Evolutionary conservation across 2,329 filamentous ascomycete species (phyloP), one percentile per base, ranked within the genome.

Genomic region (Diaporthe sp.): DNA sequence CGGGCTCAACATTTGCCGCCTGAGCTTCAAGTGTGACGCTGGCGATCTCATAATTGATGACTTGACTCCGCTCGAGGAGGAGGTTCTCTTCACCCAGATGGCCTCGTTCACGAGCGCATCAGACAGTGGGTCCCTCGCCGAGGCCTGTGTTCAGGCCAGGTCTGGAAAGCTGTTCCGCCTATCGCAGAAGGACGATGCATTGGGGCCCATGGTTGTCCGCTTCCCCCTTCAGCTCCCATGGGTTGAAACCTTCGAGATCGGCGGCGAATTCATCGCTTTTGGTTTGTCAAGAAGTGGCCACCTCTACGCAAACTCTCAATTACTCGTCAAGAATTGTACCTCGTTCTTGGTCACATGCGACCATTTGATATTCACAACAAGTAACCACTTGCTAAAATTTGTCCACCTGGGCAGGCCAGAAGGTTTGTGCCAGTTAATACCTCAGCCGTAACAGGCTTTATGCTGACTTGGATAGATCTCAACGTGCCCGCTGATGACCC

Each of bases 331-430:
- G 83, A 98, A 97, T 80, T 98, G 95, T 84, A 98, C 96, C 0
- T 99, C 97, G 0, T 98, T 98, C 80, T 83, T 95, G 8, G 86
- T 96, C 37, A 98, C 96, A 0, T 88, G 92, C 0, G 91, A 92
- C 28, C 96, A 98, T 86, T 87, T 99, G 20, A 92, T 98, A 75
- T 95, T 96, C 81, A 99, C 97, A 0, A 99, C 97, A 0, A 95
- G 93, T 76, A 95, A 95, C 78, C 96, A 98, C 82, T 88, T 98
- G 4, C 88, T 99, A 77, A 99, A 99, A 84, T 98, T 98, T 83
- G 93, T 98, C 20, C 96, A 99, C 83, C 85, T 98, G 67, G 89
- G 91, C 4, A 85, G 87, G 75, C 87, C 90, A 22, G 88, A 95
- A 78, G 91, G 94, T 94, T 87, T 78, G 86, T 80, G 15, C 44